Evolutionary conservation across 75 land plant species (phyloP).

Genomic region (Gnetum montanum): DNA sequence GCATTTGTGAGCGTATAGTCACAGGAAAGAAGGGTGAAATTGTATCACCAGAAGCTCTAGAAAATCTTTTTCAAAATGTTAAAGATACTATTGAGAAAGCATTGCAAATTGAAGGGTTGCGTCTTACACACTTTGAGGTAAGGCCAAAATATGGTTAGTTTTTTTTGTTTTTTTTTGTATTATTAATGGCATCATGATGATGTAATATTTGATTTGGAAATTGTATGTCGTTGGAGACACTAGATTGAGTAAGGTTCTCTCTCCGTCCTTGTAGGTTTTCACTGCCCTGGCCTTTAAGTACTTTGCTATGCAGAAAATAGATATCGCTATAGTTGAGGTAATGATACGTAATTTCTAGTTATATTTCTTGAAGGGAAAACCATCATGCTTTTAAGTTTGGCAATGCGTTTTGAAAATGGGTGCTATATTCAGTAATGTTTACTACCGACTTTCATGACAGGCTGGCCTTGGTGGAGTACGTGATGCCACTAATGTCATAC

Average conservation of each 20-base stretch:
- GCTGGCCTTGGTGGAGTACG: conserved; percentile 95
- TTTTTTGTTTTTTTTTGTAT: conserved; percentile 2
- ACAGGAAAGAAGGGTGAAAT: too few relatives aligned
- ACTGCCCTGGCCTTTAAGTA: conserved; percentile 76
- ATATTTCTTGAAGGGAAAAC: background rate
- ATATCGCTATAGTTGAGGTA: conserved; percentile 91
- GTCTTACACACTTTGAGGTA: too few relatives aligned
- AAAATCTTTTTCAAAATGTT: too few relatives aligned
- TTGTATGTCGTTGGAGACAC: too few relatives aligned
- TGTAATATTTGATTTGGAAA: too few relatives aligned
- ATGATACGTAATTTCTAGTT: background rate
- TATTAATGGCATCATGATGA: conserved; percentile 3
- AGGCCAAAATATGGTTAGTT: background rate
- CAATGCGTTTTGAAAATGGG: background rate
- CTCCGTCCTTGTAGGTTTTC: conserved; percentile 46
- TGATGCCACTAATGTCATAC: conserved; percentile 92
- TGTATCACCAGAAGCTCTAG: too few relatives aligned
- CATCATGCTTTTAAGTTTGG: too few relatives aligned
- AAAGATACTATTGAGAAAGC: too few relatives aligned
- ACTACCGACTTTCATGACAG: conserved; percentile 40
- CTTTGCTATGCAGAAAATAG: conserved; percentile 74
- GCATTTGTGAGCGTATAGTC: too few relatives aligned
- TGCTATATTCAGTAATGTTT: too few relatives aligned
- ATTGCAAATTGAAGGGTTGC: too few relatives aligned
- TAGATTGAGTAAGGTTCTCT: background rate